Conservation (phyloP, 495 filamentous ascomycete genomes). For the Ascobolus immersus region DNA sequence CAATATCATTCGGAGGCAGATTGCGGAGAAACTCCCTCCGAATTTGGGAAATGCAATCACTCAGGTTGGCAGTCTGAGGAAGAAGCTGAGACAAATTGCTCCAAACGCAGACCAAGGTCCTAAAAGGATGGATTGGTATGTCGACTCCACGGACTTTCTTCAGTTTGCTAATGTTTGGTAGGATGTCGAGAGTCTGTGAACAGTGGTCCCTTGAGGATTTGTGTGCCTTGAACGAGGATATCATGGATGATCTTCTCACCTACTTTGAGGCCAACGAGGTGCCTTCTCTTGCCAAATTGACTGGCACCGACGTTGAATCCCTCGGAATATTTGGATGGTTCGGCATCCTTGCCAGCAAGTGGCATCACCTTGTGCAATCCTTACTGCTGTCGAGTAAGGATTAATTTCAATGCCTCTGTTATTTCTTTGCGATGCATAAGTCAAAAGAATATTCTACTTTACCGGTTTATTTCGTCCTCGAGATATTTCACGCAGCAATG, state of each 20-base stretch:
- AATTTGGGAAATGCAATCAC: slow-evolving; percentile 63
- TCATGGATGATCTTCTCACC: slow-evolving; percentile 64
- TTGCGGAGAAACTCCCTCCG: slow-evolving; percentile 45
- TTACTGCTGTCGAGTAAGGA: too few relatives aligned
- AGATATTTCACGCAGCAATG: too few relatives aligned
- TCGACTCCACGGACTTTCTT: background rate
- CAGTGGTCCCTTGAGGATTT: slow-evolving; percentile 65
- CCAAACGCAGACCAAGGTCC: slow-evolving; percentile 47
- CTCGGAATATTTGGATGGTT: too few relatives aligned
- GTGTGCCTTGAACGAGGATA: slow-evolving; percentile 54
- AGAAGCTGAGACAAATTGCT: slow-evolving; percentile 52
- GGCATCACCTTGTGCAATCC: too few relatives aligned
- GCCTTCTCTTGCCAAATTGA: too few relatives aligned
- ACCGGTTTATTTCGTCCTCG: too few relatives aligned
- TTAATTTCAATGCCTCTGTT: too few relatives aligned
- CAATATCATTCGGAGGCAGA: slow-evolving; percentile 58
- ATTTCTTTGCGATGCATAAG: too few relatives aligned
- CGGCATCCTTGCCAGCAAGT: too few relatives aligned
- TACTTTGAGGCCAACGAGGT: too few relatives aligned
- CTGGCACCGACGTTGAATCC: too few relatives aligned
- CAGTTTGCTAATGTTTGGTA: slow-evolving; percentile 11
- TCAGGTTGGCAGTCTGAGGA: slow-evolving; percentile 53
- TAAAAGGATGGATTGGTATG: slow-evolving; percentile 76
- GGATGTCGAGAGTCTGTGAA: slow-evolving; percentile 82
- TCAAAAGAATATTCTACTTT: too few relatives aligned